Percentiles rank a stretch among this genome's conserved stretches.
phyloP scores from a whole-genome alignment of 2,329 filamentous ascomycete species.

The Apiospora malaysiana region DNA sequence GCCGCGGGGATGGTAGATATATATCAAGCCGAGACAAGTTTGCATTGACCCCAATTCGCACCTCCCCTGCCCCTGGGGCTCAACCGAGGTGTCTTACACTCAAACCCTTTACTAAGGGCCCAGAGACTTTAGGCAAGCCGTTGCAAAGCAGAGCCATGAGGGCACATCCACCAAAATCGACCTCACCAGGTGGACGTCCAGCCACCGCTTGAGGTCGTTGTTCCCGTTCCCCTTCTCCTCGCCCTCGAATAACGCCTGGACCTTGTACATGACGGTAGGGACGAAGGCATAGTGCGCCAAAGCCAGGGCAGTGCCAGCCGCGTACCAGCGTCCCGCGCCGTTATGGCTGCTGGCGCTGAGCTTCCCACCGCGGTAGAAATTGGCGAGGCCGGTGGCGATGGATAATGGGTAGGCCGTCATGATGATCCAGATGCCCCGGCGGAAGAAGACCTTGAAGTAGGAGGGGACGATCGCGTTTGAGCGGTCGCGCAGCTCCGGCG shows the following conservation, averaged over 20 bases:
- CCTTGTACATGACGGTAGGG: slow-evolving; percentile 37
- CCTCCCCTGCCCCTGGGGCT: background rate
- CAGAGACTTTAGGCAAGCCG: slow-evolving; percentile 36
- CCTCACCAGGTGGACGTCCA: slow-evolving; percentile 36
- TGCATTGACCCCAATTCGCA: background rate
- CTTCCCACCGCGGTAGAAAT: slow-evolving; percentile 27
- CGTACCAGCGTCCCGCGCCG: slow-evolving; percentile 38
- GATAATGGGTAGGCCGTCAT: slow-evolving; percentile 36
- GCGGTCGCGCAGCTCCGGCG: slow-evolving; percentile 35
- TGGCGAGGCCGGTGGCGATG: slow-evolving; percentile 35
- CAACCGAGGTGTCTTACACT: background rate
- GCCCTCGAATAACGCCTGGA: slow-evolving; percentile 35
- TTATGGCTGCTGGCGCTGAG: slow-evolving; percentile 25
- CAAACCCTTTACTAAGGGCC: slow-evolving; percentile 26
- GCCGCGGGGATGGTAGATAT: background rate
- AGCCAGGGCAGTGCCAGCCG: slow-evolving; percentile 35
- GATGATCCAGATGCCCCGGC: slow-evolving; percentile 35
- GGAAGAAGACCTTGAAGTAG: slow-evolving; percentile 51
- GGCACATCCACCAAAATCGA: slow-evolving; percentile 38
- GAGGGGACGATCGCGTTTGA: slow-evolving; percentile 46
- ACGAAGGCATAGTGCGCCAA: slow-evolving; percentile 40
- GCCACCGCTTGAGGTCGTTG: slow-evolving; percentile 36
- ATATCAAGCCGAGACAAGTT: background rate
- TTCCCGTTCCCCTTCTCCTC: slow-evolving; percentile 34
- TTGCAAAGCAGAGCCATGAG: slow-evolving; percentile 39